These are phyloP conservation scores for Ogataea neopini DNA, from an alignment of 805 yeast genomes.

Conservation along the genomic window DNA sequence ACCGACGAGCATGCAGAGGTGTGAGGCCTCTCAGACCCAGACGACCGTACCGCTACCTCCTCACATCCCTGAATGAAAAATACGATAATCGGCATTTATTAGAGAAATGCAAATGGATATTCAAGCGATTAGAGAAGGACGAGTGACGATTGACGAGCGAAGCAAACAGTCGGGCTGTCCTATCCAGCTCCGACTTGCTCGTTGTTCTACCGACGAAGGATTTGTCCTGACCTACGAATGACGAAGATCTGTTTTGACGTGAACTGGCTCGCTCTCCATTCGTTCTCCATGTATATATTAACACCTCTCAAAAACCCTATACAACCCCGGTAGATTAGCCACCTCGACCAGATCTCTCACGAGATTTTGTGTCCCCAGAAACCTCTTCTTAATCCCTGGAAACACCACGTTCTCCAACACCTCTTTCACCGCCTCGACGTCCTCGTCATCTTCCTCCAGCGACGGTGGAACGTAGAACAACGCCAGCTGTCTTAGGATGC, in stretches of 20 bases:
- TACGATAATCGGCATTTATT: no score
- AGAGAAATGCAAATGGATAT: no score
- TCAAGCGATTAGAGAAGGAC: no score
- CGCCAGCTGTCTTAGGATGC: conserved; percentile 67
- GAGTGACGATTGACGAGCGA: no score
- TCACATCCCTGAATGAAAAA: no score
- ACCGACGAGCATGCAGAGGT: background rate
- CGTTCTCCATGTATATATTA: conserved; percentile 29
- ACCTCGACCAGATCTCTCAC: conserved; percentile 68
- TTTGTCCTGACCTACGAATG: no score
- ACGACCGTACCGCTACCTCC: no score
- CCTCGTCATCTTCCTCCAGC: conserved; percentile 32
- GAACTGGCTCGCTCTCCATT: background rate
- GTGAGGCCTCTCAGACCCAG: no score
- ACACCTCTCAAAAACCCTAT: conserved; percentile 91
- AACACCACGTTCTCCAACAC: conserved; percentile 59
- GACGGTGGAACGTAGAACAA: conserved; percentile 69
- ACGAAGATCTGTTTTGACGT: no score
- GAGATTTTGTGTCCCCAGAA: conserved; percentile 62
- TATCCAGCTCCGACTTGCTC: no score
- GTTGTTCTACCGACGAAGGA: no score
- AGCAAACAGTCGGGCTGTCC: no score
- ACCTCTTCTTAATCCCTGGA: conserved; percentile 61
- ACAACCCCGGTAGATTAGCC: conserved; percentile 89
- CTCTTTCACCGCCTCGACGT: conserved; percentile 32